Percentiles rank a stretch among this genome's conserved stretches.
Conservation (phyloP, 257 asterid species). For the Orobanche coerulescens region DNA sequence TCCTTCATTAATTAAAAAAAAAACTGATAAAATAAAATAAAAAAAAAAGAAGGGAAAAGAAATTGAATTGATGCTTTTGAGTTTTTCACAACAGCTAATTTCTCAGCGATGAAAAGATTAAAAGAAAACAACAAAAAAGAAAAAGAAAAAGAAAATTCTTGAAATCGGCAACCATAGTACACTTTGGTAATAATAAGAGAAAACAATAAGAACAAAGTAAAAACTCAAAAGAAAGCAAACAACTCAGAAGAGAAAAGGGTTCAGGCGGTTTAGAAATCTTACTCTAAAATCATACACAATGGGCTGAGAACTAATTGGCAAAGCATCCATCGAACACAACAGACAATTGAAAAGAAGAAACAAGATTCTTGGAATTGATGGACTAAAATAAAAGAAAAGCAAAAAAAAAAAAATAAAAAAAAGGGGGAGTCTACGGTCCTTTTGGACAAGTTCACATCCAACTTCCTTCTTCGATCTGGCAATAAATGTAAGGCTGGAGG, state of each 20-base stretch:
- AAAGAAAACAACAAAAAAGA: slow-evolving; percentile 1
- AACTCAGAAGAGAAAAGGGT: slow-evolving; percentile 9
- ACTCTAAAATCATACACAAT: slow-evolving; percentile 40
- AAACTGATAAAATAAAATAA: slow-evolving; percentile 12
- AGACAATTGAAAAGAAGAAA: not conserved
- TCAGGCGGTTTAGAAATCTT: slow-evolving; percentile 20
- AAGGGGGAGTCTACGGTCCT: not conserved
- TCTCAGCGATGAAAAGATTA: not conserved
- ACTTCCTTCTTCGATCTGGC: not conserved
- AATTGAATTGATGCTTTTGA: slow-evolving; percentile 1
- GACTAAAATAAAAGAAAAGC: not conserved
- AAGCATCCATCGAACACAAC: slow-evolving; percentile 40
- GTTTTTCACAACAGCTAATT: not conserved
- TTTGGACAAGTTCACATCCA: not conserved
- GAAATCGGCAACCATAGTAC: too few species aligned
- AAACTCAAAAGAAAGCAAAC: not conserved
- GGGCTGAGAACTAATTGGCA: slow-evolving; percentile 35
- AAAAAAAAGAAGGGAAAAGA: not conserved
- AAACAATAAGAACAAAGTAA: not conserved
- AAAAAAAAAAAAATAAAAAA: not conserved
- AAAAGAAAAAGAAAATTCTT: not conserved
- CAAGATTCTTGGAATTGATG: not conserved
- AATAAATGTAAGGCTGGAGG: too few species aligned
- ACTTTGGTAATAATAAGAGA: too few species aligned
- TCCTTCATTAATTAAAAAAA: not conserved